Conservation (phyloP, 306 rosid genomes). For the Notholithocarpus densiflorus region DNA sequence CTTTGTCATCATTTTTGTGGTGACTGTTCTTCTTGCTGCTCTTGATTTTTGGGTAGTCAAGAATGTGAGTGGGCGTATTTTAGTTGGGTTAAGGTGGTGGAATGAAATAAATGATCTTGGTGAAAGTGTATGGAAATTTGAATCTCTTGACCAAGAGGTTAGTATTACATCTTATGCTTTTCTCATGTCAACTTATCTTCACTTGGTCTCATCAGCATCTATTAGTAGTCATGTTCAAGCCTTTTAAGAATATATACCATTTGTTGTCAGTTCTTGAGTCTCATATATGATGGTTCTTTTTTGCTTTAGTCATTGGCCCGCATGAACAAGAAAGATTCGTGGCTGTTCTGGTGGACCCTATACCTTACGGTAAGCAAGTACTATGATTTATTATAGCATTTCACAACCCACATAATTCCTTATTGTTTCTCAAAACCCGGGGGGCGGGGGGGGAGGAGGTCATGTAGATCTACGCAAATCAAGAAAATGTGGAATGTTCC, state of each 20-base stretch:
- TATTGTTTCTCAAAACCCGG: neutral
- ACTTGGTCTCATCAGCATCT: neutral
- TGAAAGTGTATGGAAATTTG: conserved; percentile 97
- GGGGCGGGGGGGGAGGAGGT: too few relatives aligned
- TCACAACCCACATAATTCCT: neutral
- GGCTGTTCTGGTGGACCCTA: conserved; percentile 99
- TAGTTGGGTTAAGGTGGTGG: conserved; percentile 99
- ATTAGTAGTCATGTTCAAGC: neutral
- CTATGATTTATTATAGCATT: conserved; percentile 5
- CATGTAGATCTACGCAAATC: neutral
- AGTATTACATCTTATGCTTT: conserved; percentile 12
- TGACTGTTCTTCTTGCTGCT: conserved; percentile 92
- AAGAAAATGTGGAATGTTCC: neutral
- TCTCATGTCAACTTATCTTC: conserved; percentile 8
- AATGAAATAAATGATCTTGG: conserved; percentile 96
- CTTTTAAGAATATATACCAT: neutral
- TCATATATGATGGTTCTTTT: conserved; percentile 20
- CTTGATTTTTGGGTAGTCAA: conserved; percentile 99
- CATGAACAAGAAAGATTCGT: conserved; percentile 96
- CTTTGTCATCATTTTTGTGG: conserved; percentile 97
- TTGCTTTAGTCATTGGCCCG: conserved; percentile 70
- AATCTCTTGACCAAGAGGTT: conserved; percentile 97
- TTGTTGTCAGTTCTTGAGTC: conserved; percentile 5
- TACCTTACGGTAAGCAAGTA: conserved; percentile 66
- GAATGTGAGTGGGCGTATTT: conserved; percentile 95